Percentiles rank a stretch among this genome's conserved stretches.
Evolutionary conservation across 2,329 filamentous ascomycete species (phyloP).

Genomic region (Penicillium sp.): DNA sequence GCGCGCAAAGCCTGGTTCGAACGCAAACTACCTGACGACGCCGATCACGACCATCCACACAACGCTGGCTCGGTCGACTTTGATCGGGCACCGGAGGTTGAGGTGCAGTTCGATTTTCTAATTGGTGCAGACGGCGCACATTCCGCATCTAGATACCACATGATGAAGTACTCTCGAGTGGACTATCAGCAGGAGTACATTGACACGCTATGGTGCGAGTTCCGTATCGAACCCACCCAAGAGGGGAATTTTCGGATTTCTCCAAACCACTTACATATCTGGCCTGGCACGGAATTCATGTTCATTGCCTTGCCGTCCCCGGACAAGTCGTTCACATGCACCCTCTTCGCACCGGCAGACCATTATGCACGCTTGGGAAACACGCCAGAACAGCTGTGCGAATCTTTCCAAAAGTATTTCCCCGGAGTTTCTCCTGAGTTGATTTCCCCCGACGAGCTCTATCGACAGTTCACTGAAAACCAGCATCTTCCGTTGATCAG

Average conservation of each 20-base stretch:
- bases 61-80: constrained; percentile 20
- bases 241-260: constrained; percentile 69
- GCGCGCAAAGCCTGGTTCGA: constrained; percentile 85
- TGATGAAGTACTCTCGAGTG: constrained; percentile 94
- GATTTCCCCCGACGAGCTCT: constrained; percentile 59
- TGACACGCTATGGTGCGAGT: constrained; percentile 96
- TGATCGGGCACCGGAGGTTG: constrained; percentile 64
- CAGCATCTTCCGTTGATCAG: constrained; percentile 90
- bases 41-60: not conserved
- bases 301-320: constrained; percentile 92
- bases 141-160: constrained; percentile 81
- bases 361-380: constrained; percentile 67
- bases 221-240: constrained; percentile 64
- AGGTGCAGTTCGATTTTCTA: constrained; percentile 84
- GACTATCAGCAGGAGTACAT: constrained; percentile 93
- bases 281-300: constrained; percentile 93
- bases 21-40: constrained; percentile 34
- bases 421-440: constrained; percentile 70
- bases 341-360: constrained; percentile 75
- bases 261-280: constrained; percentile 93
- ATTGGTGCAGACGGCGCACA: constrained; percentile 95
- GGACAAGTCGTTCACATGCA: constrained; percentile 92
- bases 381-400: constrained; percentile 64
- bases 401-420: constrained; percentile 82
- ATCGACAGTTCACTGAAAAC: constrained; percentile 71